Percentiles rank a stretch among this genome's conserved stretches.
phyloP scores from a whole-genome alignment of 1,284 basidiomycete genomes.

The Marasmius sp. region DNA sequence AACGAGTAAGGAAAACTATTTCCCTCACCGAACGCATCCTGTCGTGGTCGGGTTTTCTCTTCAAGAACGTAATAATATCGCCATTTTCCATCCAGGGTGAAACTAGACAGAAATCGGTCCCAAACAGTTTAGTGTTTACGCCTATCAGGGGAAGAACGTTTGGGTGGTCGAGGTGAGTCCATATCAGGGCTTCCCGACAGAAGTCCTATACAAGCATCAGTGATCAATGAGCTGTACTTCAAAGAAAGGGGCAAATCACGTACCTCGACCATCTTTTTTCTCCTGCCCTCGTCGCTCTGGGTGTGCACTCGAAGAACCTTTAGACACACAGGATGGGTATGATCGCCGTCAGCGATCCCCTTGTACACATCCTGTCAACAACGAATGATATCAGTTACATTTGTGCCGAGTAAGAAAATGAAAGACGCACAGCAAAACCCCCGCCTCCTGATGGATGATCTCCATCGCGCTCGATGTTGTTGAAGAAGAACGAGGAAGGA shows the following conservation, averaged over 20 bases:
- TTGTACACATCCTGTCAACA: constrained; percentile 9
- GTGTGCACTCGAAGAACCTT: constrained; percentile 10
- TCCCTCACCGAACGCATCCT: neutral
- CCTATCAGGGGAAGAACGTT: constrained; percentile 13
- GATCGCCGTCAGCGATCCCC: neutral
- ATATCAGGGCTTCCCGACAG: constrained; percentile 10
- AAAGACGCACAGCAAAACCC: constrained; percentile 26
- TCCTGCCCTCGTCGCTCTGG: neutral
- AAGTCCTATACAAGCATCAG: constrained; percentile 3
- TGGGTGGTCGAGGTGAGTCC: constrained; percentile 10
- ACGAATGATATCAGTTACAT: neutral
- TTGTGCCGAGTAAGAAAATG: constrained; percentile 15
- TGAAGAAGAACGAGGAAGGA: neutral
- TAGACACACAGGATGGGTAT: constrained; percentile 1
- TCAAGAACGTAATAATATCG: constrained; percentile 8
- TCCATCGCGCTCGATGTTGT: neutral
- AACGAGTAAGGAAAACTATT: neutral
- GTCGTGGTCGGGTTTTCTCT: constrained; percentile 3
- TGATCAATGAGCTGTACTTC: neutral
- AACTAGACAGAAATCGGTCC: constrained; percentile 6
- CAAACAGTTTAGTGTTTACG: constrained; percentile 6
- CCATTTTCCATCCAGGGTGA: constrained; percentile 13
- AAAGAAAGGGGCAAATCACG: neutral
- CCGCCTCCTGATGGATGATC: constrained; percentile 16
- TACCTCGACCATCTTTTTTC: constrained; percentile 3